Evolutionary conservation across 768 basidiomycete genomes (phyloP).

Genomic region (Omphalotus guepiniiformis): DNA sequence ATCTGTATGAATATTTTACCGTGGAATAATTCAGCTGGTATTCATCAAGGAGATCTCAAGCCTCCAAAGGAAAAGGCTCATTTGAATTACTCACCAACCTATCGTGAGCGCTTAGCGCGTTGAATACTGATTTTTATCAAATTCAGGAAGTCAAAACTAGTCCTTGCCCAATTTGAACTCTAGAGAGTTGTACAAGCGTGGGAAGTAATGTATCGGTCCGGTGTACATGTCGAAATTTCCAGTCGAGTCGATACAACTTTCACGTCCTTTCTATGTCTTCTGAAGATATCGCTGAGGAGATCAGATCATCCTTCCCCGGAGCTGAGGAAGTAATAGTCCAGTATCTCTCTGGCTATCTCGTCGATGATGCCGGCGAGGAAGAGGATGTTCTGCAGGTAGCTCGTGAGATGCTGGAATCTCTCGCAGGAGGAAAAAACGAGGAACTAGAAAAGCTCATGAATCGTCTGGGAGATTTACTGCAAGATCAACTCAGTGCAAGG

Average conservation of each 20-base stretch:
- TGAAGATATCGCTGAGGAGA: slow-evolving; percentile 76
- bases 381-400: slow-evolving; percentile 81
- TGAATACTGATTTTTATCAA: no score
- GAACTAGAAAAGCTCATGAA: slow-evolving; percentile 65
- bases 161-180: no score
- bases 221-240: not conserved
- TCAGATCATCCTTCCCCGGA: slow-evolving; percentile 62
- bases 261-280: slow-evolving; percentile 48
- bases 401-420: slow-evolving; percentile 70
- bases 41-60: no score
- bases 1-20: no score
- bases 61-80: no score
- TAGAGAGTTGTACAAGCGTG: no score
- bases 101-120: no score
- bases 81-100: no score
- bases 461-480: slow-evolving; percentile 57
- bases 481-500: slow-evolving; percentile 58
- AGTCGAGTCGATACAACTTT: not conserved
- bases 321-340: slow-evolving; percentile 84
- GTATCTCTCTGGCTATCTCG: slow-evolving; percentile 82
- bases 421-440: slow-evolving; percentile 56
- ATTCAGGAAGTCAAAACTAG: no score
- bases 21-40: no score
- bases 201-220: no score
- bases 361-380: slow-evolving; percentile 86